Evolutionary conservation across 169 alveolate genomes (phyloP), one percentile per base, ranked within the genome.

Genomic region (Eimeria falciformis): DNA sequence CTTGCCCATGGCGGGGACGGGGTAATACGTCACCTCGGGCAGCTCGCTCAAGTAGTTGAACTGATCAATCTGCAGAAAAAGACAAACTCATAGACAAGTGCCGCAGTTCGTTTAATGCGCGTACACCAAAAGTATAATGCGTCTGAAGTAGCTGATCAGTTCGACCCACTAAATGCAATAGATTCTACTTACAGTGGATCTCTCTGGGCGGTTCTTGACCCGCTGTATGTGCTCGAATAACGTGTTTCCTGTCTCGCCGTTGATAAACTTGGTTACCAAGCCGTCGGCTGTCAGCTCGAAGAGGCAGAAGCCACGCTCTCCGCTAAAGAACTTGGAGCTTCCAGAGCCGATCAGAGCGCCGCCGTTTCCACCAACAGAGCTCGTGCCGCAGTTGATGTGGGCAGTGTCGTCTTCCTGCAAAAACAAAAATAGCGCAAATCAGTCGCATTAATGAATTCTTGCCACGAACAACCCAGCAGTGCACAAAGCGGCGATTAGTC

Each of bases 351-450:
- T 84, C 27, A 96, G 81, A 0, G 96, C 56, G 29, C 94, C 91
- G 43, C 96, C 93, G 75, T 94, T 95, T 25, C 96, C 93, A 1
- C 66, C 27, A 12, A 73, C 65, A 40, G 97, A 94, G 40, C 97
- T 96, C n/a, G 98, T 91, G n/a, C 98, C 98, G 91, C 98, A 92
- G 58, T 92, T 94, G 43, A 95, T 96, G 91, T 96, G 96, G 79
- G 94, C 25, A 78, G 93, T 56, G 33, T 78, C 71, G 43, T 56
- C 90, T 43, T 91, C 77, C 95, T 97, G 66, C 5, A 83, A 47
- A 56, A 40, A 25, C 27, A 9, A 29, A 5, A 55, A 81, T 18
- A 55, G 17, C n/a, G 14, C 25, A 53, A n/a, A 14, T 12, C 62
- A 50, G 62, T 21, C 11, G 62, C 62, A 33, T 0, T 7, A 29